Base-by-base conservation (phyloP, 495 filamentous ascomycete species). In the Podospora fimiseda region DNA sequence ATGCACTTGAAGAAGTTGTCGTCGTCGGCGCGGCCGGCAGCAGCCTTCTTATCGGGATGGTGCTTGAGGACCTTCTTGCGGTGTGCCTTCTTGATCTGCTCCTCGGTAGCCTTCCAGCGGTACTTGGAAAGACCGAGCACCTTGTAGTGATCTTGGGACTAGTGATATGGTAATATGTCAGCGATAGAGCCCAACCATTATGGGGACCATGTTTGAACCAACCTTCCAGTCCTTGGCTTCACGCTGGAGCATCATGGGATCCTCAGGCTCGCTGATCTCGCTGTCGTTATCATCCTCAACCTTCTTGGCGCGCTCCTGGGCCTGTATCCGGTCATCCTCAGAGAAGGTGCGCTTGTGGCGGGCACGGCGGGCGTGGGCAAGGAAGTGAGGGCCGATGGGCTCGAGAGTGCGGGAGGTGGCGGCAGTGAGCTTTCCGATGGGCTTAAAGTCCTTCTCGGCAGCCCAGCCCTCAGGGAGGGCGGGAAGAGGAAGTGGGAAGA, bases 1-100 rank as follows among this genome's bases (percentile, higher is more conserved):
- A 98, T 98, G 72, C 93, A 98, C 80, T 98, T 98, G 86, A 98
- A 98, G 80, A 98, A 98, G 62, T 84, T 87, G 73, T 98, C 93
- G 74, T 95, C 90, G 71, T 98, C 90, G 58, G 84, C 83, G 55
- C 76, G 80, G 55, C 93, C 89, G 47, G 84, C 79, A 36, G 93
- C 92, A 23, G 93, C 93, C 75, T 93, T 95, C 85, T 98, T 98
- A 66, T 98, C 93, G 50, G 93, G 93, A 67, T 98, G 93, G 69
- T 98, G 93, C 74, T 88, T 90, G 36, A 98, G 85, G 51, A 97
- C 93, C 84, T 98, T 98, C 84, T 96, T 96, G 74, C 93, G 88
- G 77, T 97, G 92, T 61, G 93, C 94, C 57, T 86, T 85, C 78
- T 95, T 95, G 79, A 98, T 96, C 78, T 96, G 93, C 59, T 96